Base-by-base conservation (phyloP, 306 rosid species). In the Quercus agrifolia region DNA sequence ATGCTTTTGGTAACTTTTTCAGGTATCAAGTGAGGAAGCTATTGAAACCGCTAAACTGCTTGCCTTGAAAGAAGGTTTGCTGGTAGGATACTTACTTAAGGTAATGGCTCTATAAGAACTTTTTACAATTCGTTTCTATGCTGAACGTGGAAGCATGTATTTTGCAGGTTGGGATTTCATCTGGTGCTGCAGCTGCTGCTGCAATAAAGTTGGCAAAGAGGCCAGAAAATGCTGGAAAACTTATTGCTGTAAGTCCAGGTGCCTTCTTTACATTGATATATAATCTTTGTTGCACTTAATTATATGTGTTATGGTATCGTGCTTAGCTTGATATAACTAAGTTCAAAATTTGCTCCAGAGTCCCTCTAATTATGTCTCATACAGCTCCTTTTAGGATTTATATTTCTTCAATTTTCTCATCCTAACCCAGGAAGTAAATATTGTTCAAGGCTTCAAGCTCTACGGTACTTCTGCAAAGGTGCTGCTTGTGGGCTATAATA, bases 131-230 rank as follows among this genome's bases (percentile, higher is more conserved):
- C 35, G 11, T 59, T 70, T 23, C 31, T 28, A 46, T 51, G 19
- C n/a, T 58, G 58, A 17, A 57, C 71, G 46, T 58, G 23, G 28
- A 61, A 56, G 13, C 64, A 55, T 44, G 41, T 57, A 2, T 85
- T 79, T 75, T 83, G 82, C 77, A 91, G 98, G 87, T 90, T 82
- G 96, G 98, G 44, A 85, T 92, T 81, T 94, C 98, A 72, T 92
- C 98, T 5, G 94, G 98, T 70, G 97, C 96, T n/a, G 97, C 97
- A 1, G 83, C 97, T 1, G 93, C 94, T 0, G 98, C 96, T 25
- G 96, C 92, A 55, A 71, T 94, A 13, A 88, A 86, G 79, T 30
- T 94, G 78, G 98, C 91, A 13, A 92, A 85, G 87, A 89, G 87
- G 84, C 89, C 87, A 31, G 98, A 92, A 85, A 82, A 88, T 81